Evolutionary conservation across 2,329 filamentous ascomycete species (phyloP).

Genomic region (Cladosporium sp.): DNA sequence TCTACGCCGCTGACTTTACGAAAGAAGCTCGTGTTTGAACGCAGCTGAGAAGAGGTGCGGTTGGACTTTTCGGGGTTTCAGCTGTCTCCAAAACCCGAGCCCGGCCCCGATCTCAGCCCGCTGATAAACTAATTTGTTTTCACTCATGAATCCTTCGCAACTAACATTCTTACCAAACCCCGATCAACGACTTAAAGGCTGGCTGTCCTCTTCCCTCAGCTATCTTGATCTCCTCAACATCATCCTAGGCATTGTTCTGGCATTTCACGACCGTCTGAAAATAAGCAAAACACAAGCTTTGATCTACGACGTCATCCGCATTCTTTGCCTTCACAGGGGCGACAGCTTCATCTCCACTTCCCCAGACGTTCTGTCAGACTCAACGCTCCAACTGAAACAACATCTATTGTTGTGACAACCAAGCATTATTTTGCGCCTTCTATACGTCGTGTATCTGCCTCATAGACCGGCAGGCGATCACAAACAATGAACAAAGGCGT

Average conservation of each 20-base stretch:
- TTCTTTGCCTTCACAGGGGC: not conserved
- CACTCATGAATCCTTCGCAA: not conserved
- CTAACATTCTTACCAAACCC: not conserved
- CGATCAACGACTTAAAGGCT: not conserved
- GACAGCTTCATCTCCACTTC: slow-evolving; percentile 9
- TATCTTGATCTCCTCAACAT: not conserved
- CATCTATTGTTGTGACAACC: slow-evolving; percentile 15
- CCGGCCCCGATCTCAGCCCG: slow-evolving; percentile 10
- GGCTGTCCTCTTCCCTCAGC: not conserved
- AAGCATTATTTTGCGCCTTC: not conserved
- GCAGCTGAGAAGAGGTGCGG: slow-evolving; percentile 8
- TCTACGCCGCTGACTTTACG: not conserved
- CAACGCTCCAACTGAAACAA: slow-evolving; percentile 7
- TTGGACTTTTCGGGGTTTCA: slow-evolving; percentile 12
- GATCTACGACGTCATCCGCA: slow-evolving; percentile 17
- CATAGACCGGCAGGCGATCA: slow-evolving; percentile 1
- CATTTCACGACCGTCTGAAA: not conserved
- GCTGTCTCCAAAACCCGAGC: slow-evolving; percentile 7
- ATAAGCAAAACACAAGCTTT: slow-evolving; percentile 20
- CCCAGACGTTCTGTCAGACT: slow-evolving; percentile 7
- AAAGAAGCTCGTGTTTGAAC: not conserved
- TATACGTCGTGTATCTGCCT: not conserved
- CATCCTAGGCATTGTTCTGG: not conserved
- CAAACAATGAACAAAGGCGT: slow-evolving; percentile 7
- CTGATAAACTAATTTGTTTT: slow-evolving; percentile 3